Evolutionary conservation across 1,139 yeast genomes (phyloP), one percentile per base, ranked within the genome.

Genomic region (Pichia kudriavzevii): DNA sequence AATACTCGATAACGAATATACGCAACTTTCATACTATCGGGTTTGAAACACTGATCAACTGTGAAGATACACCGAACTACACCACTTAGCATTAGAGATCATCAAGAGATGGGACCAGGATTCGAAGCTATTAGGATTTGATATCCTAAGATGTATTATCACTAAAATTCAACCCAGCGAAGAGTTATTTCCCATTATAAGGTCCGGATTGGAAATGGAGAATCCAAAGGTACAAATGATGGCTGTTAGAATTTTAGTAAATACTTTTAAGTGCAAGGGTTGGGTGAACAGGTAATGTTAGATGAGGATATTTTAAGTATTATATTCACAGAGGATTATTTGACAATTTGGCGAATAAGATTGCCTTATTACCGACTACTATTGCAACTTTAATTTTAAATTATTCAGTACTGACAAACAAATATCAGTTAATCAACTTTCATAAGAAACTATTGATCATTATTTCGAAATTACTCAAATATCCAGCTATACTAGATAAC

Each of bases 311-410:
- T 64, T 40, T 36, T 56, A 33, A 30, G 52, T 38, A 48, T 58
- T 45, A 32, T 52, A 43, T 32, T 58, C 51, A 42, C 49, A 58
- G 26, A 49, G 52, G 36, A 17, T 22, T 50, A 4, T 33, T 40
- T 18, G 34, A 38, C 4, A 45, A 45, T 52, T 5, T 57, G 58
- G 16, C 49, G 4, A 52, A 41, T 3, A 50, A 35, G 7, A 25
- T 40, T 15, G 47, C 46, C 24, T 60, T 62, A 27, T 46, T 61
- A 32, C 60, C 64, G 8, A 51, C 61, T 26, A 74, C 83, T 0
- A 53, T 71, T 5, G 58, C 80, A 0, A 73, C 84, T 0, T 53
- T 78, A 35, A 40, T 74, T 6, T 55, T 76, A 41, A 75, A 79
- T 50, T 70, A 67, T 42, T 58, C 75, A 2, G 51, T 48, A 14